phyloP scores from a whole-genome alignment of 495 filamentous ascomycete genomes.

The Lasiosphaeriaceae sp. region DNA sequence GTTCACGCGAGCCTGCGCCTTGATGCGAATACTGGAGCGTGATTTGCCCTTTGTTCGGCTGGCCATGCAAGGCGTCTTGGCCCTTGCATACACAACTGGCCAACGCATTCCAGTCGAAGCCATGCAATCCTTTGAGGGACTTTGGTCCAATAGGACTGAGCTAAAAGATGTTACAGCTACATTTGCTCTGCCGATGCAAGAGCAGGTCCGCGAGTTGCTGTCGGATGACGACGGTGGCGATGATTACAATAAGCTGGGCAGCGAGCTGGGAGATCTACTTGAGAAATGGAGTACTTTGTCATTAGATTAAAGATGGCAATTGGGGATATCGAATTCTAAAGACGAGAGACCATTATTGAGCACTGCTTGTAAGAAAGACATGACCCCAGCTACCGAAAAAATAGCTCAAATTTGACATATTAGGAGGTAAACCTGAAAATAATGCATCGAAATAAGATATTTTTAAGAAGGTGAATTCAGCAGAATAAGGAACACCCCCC shows the following conservation, averaged over 20 bases:
- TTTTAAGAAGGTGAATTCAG: too few relatives aligned
- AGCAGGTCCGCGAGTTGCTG: background rate
- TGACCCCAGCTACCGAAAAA: too few relatives aligned
- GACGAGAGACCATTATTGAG: too few relatives aligned
- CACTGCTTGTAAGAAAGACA: too few relatives aligned
- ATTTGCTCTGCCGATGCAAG: constrained; percentile 6
- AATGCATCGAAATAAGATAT: too few relatives aligned
- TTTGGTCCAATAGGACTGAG: background rate
- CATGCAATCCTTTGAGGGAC: constrained; percentile 1
- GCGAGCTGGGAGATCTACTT: constrained; percentile 2
- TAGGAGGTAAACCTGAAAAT: too few relatives aligned
- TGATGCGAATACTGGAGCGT: background rate
- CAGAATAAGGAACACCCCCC: too few relatives aligned
- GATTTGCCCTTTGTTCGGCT: background rate
- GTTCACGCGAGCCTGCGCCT: constrained; percentile 9
- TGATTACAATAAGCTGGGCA: background rate
- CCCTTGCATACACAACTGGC: background rate
- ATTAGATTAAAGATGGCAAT: too few relatives aligned
- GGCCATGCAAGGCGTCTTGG: constrained; percentile 8
- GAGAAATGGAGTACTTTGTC: constrained; percentile 10
- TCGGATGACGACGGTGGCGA: background rate
- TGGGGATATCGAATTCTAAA: too few relatives aligned
- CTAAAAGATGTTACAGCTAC: constrained; percentile 6
- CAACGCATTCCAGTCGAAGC: constrained; percentile 1
- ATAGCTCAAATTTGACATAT: too few relatives aligned